Base-by-base conservation (phyloP, 805 yeast genomes). In the Candida caryicola region DNA sequence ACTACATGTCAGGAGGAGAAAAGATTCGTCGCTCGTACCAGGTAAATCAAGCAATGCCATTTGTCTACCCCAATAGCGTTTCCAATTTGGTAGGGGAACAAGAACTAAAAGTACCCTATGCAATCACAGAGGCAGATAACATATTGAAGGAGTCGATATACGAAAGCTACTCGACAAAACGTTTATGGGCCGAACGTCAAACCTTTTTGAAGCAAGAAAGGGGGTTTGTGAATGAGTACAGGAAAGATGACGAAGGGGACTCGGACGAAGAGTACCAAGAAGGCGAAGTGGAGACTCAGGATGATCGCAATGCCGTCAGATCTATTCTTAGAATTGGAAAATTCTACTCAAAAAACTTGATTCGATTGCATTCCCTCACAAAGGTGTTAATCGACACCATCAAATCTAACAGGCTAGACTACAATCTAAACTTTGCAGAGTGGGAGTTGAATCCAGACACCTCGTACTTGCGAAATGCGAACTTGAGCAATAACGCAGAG, bases 101-200 rank as follows among this genome's bases (percentile, higher is more conserved):
- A 1, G n/a, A 25, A 1, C 27, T 37, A 7, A 40, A 52, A 23
- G 78, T 81, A 0, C 97, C 97, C 0, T 72, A 64, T 28, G 88
- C 95, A 44, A 79, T 90, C 19, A 67, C 74, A 32, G 96, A 91
- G 55, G 96, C 96, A 0, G 73, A 86, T 17, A 74, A 75, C 10
- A 73, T 91, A 6, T 74, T 87, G 44, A 70, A 74, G 19, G 63
- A 75, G 8, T 76, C 84, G 12, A 73, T 86, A 2, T 70, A 77
- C 39, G 82, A 83, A 16, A 81, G 85, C 33, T 74, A 85, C 38
- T 74, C 81, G n/a, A 69, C 78, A 12, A 73, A 77, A 41, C 89
- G 90, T 51, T 59, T 90, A 31, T 81, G 89, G 79, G 58, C 70
- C 18, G 91, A 83, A 42, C 69, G 90, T 37, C 84, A 82, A 40